phyloP scores from a whole-genome alignment of 2,329 filamentous ascomycete species.

The Coniosporium tulheliwenetii region DNA sequence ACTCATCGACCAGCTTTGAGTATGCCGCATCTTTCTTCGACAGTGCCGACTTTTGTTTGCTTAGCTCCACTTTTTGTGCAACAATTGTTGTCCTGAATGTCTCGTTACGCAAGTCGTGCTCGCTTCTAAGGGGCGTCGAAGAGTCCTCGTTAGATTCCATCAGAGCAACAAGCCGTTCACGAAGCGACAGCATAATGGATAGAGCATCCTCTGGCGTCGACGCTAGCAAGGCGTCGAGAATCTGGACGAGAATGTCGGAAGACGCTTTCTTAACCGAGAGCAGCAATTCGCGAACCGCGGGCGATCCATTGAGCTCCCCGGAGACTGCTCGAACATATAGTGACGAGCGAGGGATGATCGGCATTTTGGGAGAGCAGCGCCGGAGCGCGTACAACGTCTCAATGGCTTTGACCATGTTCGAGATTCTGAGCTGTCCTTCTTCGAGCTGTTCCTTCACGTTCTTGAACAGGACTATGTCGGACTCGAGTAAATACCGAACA shows the following conservation, averaged over 20 bases:
- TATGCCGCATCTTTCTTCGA: conserved; percentile 57
- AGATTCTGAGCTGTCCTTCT: conserved; percentile 23
- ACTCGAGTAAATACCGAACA: conserved; percentile 41
- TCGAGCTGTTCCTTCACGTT: conserved; percentile 20
- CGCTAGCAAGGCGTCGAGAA: conserved; percentile 22
- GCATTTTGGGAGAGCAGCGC: conserved; percentile 18
- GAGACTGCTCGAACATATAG: conserved; percentile 48
- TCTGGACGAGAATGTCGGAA: conserved; percentile 33
- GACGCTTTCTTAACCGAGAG: conserved; percentile 44
- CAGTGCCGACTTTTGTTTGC: conserved; percentile 55
- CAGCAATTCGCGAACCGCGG: conserved; percentile 37
- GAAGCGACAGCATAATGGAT: background rate
- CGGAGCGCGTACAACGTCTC: conserved; percentile 21
- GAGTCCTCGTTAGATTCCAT: conserved; percentile 5
- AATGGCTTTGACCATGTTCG: conserved; percentile 21
- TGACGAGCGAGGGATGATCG: conserved; percentile 21
- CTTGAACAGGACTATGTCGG: conserved; percentile 38
- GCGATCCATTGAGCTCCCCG: conserved; percentile 36
- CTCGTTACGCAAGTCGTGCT: conserved; percentile 55
- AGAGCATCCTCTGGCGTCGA: conserved; percentile 1
- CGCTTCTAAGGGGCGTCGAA: conserved; percentile 45
- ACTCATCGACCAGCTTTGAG: conserved; percentile 45
- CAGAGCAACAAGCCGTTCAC: conserved; percentile 3
- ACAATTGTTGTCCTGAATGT: conserved; percentile 63
- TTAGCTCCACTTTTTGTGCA: conserved; percentile 67